Evolutionary conservation across 2,329 filamentous ascomycete genomes (phyloP), one percentile per base, ranked within the genome.

Genomic region (Sarocladiaceae sp.): DNA sequence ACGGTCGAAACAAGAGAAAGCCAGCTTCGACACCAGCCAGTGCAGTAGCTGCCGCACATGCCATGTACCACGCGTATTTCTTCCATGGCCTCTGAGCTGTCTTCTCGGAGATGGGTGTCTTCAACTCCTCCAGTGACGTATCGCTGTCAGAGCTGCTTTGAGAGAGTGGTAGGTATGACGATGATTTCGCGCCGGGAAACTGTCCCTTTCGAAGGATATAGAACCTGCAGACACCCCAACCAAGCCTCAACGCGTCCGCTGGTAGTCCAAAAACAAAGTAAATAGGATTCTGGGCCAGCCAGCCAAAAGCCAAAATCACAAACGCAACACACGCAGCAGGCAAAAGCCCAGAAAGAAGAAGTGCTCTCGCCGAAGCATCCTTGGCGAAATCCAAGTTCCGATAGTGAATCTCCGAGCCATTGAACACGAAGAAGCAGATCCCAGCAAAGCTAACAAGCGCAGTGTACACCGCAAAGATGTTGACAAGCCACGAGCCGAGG

Each of bases 361-460:
- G 57, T 13, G 57, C 57, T 54, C 61, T 58, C 1, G 64, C 64
- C 1, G 64, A 62, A 11, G 64, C 55, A 29, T 70, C 68, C 10
- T 59, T 56, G 0, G 60, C 62, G 8, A 69, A 46, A 12, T 56
- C 64, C 20, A 67, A 54, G 44, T 70, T 69, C 39, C 64, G 60
- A 58, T 67, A 67, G 33, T 66, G 67, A 3, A 70, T 60, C 50
- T 70, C 66, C 6, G 62, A 62, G 17, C 66, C 66, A 36, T 59
- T 63, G 47, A 65, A 65, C 18, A 59, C 59, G 23, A 59, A 56
- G 22, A 57, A 62, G 23, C 61, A 52, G 25, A 59, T 51, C 29
- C 63, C 59, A 5, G 68, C 50, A 1, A 53, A 33, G 17, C 26
- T 35, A 18, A 35, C 44, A n/a, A 48, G n/a, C 4, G 61, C 56